A percentile compares a stretch with the other conserved stretches of the same genome.
These are phyloP conservation scores for Daldinia childiae DNA, from an alignment of 495 filamentous ascomycete genomes.

Conservation along the genomic window DNA sequence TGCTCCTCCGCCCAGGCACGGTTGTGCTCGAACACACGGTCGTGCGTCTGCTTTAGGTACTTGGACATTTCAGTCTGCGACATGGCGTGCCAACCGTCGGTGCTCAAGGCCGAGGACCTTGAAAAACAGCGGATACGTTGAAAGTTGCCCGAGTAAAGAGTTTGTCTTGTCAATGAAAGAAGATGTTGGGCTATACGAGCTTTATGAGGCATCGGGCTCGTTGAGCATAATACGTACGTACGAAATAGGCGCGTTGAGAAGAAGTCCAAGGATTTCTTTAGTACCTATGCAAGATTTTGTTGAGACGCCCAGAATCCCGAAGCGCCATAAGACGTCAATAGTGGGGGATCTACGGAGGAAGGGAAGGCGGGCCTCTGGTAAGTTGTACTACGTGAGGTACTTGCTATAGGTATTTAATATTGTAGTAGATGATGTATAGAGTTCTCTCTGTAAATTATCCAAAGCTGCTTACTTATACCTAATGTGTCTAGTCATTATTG, in stretches of 20 bases:
- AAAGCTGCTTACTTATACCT: too few relatives aligned
- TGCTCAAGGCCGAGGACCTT: constrained; percentile 13
- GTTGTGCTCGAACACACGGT: constrained; percentile 66
- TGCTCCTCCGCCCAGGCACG: constrained; percentile 63
- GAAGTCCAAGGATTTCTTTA: constrained; percentile 5
- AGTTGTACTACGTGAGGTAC: constrained; percentile 9
- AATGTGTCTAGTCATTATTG: not conserved
- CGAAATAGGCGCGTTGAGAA: constrained; percentile 1
- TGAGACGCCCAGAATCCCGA: constrained; percentile 21
- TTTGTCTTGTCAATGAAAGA: constrained; percentile 19
- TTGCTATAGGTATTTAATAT: not conserved
- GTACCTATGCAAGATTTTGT: constrained; percentile 27
- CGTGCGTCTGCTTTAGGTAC: constrained; percentile 59
- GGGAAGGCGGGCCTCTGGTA: constrained; percentile 2
- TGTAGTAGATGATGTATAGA: not conserved
- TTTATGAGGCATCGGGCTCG: constrained; percentile 31
- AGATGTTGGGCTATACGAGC: constrained; percentile 13
- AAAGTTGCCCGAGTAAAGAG: not conserved
- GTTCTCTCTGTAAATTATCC: not conserved
- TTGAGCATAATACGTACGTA: constrained; percentile 5
- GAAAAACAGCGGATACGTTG: constrained; percentile 1
- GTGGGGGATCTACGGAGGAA: constrained; percentile 32
- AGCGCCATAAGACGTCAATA: constrained; percentile 32
- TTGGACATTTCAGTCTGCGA: constrained; percentile 52
- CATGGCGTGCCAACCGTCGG: constrained; percentile 40